Percentiles rank a stretch among this genome's conserved stretches.
Evolutionary conservation across 2,329 filamentous ascomycete genomes (phyloP).

Genomic region (Dactylella cylindrospora): DNA sequence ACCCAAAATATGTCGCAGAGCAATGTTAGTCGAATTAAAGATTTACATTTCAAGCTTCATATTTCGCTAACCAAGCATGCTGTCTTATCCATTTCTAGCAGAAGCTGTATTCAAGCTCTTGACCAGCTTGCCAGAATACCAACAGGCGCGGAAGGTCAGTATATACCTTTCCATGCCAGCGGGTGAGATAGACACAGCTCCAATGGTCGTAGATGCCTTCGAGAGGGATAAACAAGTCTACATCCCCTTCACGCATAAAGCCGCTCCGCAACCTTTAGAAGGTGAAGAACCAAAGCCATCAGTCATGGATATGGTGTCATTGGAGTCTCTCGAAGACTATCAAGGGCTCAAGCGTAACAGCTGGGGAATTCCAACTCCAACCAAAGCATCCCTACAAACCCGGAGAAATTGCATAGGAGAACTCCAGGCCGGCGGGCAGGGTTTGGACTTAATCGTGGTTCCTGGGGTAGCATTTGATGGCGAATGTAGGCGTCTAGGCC

Average conservation of each 20-base stretch:
- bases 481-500: slow-evolving; percentile 74
- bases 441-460: slow-evolving; percentile 83
- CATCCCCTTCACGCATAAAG: slow-evolving; percentile 77
- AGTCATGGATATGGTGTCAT: slow-evolving; percentile 91
- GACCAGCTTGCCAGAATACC: slow-evolving; percentile 58
- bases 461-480: slow-evolving; percentile 90
- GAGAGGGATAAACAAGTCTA: slow-evolving; percentile 71
- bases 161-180: slow-evolving; percentile 92
- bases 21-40: slow-evolving; percentile 19
- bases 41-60: not conserved
- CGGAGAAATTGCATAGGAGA: slow-evolving; percentile 61
- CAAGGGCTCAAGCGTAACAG: slow-evolving; percentile 72
- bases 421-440: slow-evolving; percentile 49
- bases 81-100: not conserved
- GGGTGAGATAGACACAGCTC: slow-evolving; percentile 80
- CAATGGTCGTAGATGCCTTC: slow-evolving; percentile 80
- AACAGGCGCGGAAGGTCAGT: slow-evolving; percentile 72
- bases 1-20: slow-evolving; percentile 14
- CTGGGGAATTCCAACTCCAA: slow-evolving; percentile 93
- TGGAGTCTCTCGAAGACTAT: slow-evolving; percentile 74
- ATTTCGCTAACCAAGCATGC: not conserved
- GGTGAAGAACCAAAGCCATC: slow-evolving; percentile 29
- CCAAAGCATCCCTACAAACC: slow-evolving; percentile 63
- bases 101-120: slow-evolving; percentile 11
- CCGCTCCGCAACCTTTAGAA: not conserved